Conservation (phyloP, 2,329 filamentous ascomycete genomes). For the Plenodomus lindquistii region DNA sequence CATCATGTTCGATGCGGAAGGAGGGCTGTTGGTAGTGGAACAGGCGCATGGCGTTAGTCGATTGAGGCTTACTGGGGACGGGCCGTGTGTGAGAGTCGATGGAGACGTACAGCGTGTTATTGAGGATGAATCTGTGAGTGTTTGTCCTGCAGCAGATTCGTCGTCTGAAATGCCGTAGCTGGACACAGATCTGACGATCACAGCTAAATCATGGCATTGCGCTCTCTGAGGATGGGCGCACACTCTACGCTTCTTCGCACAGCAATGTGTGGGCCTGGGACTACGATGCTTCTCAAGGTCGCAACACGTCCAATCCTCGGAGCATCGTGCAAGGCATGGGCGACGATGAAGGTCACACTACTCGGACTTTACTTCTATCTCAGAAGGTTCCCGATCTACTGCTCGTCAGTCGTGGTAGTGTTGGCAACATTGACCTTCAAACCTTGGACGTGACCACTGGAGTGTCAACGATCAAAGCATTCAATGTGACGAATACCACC, state of each 20-base stretch:
- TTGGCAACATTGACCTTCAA: constrained; percentile 62
- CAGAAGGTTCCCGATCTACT: constrained; percentile 59
- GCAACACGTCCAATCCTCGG: constrained; percentile 52
- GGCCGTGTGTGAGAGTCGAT: constrained; percentile 33
- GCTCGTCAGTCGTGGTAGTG: constrained; percentile 68
- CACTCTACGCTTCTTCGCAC: constrained; percentile 60
- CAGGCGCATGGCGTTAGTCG: constrained; percentile 45
- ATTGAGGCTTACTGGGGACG: constrained; percentile 40
- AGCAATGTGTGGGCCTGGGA: constrained; percentile 66
- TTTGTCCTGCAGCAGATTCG: background rate
- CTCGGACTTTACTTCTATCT: constrained; percentile 69
- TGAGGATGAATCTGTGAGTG: constrained; percentile 34
- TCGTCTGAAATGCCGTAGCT: background rate
- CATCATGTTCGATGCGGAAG: constrained; percentile 53
- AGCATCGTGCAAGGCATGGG: constrained; percentile 67
- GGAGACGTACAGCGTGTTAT: constrained; percentile 29
- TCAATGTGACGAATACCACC: constrained; percentile 54
- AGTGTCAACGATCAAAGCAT: constrained; percentile 69
- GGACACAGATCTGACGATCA: constrained; percentile 3
- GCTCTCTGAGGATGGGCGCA: constrained; percentile 53
- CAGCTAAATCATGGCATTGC: constrained; percentile 58
- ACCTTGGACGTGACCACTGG: constrained; percentile 59
- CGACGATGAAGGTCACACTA: constrained; percentile 61
- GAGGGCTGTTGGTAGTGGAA: constrained; percentile 56
- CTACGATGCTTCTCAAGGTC: constrained; percentile 61